Conservation (phyloP, 2,329 filamentous ascomycete species). For the Alternaria postmessia region DNA sequence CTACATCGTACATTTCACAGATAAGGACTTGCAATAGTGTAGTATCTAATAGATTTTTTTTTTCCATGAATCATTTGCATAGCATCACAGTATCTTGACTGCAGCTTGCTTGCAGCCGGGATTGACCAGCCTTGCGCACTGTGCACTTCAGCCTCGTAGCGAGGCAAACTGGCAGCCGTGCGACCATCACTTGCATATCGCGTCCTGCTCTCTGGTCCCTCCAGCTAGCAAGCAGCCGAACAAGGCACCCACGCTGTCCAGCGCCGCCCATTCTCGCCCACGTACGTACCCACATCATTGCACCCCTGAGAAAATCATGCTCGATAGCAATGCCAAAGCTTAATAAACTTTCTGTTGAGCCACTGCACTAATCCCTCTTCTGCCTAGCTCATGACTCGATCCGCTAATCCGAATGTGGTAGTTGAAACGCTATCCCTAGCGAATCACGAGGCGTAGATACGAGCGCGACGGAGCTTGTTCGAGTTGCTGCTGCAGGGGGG, state of each 20-base stretch:
- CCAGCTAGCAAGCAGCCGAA: neutral
- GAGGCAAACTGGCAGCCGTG: neutral
- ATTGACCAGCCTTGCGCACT: neutral
- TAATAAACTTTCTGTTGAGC: slow-evolving; percentile 3
- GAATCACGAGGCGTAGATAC: neutral
- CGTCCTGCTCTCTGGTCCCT: neutral
- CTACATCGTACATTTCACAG: neutral
- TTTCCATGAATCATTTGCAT: neutral
- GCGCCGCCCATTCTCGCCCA: neutral
- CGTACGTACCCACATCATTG: neutral
- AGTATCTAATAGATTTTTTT: slow-evolving; percentile 6
- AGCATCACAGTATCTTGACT: neutral
- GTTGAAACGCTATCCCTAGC: neutral
- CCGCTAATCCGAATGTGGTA: neutral
- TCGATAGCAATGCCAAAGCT: neutral
- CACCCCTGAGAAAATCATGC: slow-evolving; percentile 2
- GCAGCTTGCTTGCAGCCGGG: neutral
- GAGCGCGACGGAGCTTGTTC: neutral
- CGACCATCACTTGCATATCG: neutral
- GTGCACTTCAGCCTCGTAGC: neutral
- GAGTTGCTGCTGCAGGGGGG: neutral
- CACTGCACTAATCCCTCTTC: neutral
- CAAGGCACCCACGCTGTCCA: neutral
- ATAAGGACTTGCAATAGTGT: slow-evolving; percentile 3
- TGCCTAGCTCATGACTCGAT: neutral